Conservation (phyloP, 108 stramenopile genomes). For the Stephanodiscus minutulus region DNA sequence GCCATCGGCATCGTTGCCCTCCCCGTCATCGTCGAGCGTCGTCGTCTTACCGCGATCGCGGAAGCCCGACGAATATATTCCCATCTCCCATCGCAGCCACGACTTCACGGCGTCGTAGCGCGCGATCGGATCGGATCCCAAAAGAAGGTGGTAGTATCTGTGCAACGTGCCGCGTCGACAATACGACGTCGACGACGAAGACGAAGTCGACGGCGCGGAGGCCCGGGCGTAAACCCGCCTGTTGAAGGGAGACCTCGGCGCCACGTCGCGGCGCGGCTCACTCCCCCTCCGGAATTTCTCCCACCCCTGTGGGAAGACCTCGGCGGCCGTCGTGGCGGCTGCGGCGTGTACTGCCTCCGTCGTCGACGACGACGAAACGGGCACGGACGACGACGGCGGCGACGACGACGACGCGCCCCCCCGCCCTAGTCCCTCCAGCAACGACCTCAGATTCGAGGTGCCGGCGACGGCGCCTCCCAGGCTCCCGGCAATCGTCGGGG, state of each 20-base stretch:
- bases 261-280: neutral
- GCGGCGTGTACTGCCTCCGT: neutral
- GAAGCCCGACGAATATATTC: slow-evolving; percentile 39
- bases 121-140: slow-evolving; percentile 41
- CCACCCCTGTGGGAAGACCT: slow-evolving; percentile 47
- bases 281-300: slow-evolving; percentile 46
- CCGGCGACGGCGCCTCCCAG: neutral
- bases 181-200: slow-evolving; percentile 1
- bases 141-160: slow-evolving; percentile 59
- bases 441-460: slow-evolving; percentile 35
- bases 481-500: neutral
- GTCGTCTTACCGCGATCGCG: neutral
- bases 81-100: slow-evolving; percentile 75
- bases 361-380: no score
- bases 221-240: neutral
- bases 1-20: neutral
- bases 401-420: neutral
- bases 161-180: slow-evolving; percentile 43
- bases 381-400: neutral
- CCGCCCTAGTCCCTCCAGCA: neutral
- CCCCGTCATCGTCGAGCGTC: neutral
- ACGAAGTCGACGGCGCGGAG: neutral
- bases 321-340: slow-evolving; percentile 6
- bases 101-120: slow-evolving; percentile 50
- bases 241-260: neutral